These are phyloP conservation scores for Linum lewisii DNA, from an alignment of 345 rosid genomes.

Conservation along the genomic window DNA sequence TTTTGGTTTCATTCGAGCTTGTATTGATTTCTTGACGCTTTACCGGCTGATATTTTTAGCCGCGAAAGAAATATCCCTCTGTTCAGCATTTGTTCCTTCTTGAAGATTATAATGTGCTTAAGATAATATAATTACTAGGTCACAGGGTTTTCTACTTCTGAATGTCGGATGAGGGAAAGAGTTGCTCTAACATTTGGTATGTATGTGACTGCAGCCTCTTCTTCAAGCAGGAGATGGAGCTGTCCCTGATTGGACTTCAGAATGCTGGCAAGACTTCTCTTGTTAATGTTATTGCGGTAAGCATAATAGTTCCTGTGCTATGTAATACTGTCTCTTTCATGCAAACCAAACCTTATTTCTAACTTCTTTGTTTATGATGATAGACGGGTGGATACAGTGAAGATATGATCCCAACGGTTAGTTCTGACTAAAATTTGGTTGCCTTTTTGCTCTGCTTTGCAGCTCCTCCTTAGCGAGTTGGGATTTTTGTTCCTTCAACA, in stretches of 20 bases:
- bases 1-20: no score
- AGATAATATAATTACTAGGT: no score
- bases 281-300: slow-evolving; percentile 70
- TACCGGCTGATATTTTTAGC: no score
- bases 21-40: no score
- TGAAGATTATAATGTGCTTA: no score
- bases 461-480: neutral
- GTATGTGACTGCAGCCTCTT: slow-evolving; percentile 50
- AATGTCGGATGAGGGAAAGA: no score
- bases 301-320: slow-evolving; percentile 16
- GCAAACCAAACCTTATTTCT: slow-evolving; percentile 13
- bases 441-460: neutral
- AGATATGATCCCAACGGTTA: slow-evolving; percentile 88
- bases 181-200: neutral
- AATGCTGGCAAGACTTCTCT: slow-evolving; percentile 88
- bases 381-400: slow-evolving; percentile 89
- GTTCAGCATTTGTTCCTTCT: no score
- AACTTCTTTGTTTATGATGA: slow-evolving; percentile 13
- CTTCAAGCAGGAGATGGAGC: slow-evolving; percentile 84
- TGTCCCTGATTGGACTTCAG: slow-evolving; percentile 80
- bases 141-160: no score
- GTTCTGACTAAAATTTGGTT: slow-evolving; percentile 10
- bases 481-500: neutral
- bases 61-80: no score
- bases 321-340: neutral